phyloP scores from a whole-genome alignment of 192 early-diverging fungal genomes.

The Linnemannia hyalina region DNA sequence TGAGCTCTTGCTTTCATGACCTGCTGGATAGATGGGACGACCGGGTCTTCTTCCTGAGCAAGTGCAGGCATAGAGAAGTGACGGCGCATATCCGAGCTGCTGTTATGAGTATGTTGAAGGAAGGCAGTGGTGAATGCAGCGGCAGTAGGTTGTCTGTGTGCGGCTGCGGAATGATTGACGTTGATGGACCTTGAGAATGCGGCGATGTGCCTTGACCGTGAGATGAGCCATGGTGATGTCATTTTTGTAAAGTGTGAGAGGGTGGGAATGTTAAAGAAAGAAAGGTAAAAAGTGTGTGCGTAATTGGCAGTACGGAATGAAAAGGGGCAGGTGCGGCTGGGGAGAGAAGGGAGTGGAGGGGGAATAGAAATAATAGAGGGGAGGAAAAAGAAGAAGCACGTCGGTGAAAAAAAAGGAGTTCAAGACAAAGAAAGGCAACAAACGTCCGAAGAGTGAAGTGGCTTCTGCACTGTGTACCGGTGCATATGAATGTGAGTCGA shows the following conservation, averaged over 20 bases:
- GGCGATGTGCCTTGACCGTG: slow-evolving; percentile 14
- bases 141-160: background rate
- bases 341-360: background rate
- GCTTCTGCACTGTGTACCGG: background rate
- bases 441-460: background rate
- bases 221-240: slow-evolving; percentile 9
- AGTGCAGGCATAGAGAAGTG: slow-evolving; percentile 39
- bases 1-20: slow-evolving; percentile 16
- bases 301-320: too few relatives aligned
- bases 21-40: background rate
- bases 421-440: slow-evolving; percentile 11
- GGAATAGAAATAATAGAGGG: background rate
- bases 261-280: background rate
- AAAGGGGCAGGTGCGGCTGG: background rate
- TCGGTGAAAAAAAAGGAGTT: background rate
- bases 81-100: background rate
- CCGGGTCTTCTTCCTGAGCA: slow-evolving; percentile 27
- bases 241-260: background rate
- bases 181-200: slow-evolving; percentile 7
- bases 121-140: background rate
- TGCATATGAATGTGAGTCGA: background rate
- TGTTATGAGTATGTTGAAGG: background rate
- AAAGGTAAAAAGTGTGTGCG: too few relatives aligned
- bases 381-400: background rate
- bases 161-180: background rate